Conservation (phyloP, 2,329 filamentous ascomycete species). For the Lasiodiplodia theobromae region DNA sequence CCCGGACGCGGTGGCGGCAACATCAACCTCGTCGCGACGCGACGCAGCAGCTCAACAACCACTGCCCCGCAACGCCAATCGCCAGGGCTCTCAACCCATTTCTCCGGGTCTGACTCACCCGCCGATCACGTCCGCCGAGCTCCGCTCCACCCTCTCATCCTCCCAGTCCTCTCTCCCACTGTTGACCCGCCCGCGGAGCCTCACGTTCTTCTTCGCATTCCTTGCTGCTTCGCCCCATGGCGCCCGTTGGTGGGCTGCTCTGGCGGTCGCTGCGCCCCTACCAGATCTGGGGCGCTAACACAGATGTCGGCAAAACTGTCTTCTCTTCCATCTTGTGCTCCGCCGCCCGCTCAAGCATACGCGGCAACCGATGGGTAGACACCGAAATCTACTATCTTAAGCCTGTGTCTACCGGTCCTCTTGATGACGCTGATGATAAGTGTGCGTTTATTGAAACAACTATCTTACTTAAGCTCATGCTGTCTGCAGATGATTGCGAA, state of each 20-base stretch:
- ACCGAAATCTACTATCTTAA: conserved; percentile 73
- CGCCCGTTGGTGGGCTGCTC: conserved; percentile 64
- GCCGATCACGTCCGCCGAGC: conserved; percentile 11
- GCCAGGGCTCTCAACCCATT: conserved; percentile 8
- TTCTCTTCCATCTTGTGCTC: conserved; percentile 76
- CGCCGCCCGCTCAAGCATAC: conserved; percentile 53
- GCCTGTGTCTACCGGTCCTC: conserved; percentile 79
- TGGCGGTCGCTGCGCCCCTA: conserved; percentile 73
- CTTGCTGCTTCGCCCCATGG: conserved; percentile 41
- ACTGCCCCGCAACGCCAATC: neutral
- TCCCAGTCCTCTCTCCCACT: neutral
- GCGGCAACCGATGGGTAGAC: conserved; percentile 48
- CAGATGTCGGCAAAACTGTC: conserved; percentile 84
- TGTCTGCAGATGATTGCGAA: neutral
- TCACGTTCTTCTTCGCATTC: neutral
- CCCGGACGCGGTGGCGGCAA: neutral
- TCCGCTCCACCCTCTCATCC: conserved; percentile 2
- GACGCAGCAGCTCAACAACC: conserved; percentile 9
- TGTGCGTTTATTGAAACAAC: conserved; percentile 2
- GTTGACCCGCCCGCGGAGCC: conserved; percentile 2
- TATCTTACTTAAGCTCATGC: neutral
- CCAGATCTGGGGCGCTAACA: conserved; percentile 85
- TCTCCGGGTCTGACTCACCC: conserved; percentile 1
- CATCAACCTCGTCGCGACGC: neutral
- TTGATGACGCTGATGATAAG: conserved; percentile 74